Conservation (phyloP, 306 rosid species). For the Prunus campanulata region DNA sequence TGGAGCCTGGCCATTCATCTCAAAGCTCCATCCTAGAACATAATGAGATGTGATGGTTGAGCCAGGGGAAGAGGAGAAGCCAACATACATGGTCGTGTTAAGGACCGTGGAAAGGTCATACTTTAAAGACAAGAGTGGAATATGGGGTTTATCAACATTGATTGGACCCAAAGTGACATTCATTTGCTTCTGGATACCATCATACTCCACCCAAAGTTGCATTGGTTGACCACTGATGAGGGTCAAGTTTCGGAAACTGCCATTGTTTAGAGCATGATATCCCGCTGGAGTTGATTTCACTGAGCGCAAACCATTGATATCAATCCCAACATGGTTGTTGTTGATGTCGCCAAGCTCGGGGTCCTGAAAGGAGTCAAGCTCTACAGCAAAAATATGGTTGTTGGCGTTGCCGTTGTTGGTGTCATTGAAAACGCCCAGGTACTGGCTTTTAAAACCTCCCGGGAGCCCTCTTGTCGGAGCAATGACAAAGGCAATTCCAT, state of each 20-base stretch:
- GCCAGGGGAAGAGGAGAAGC: conserved; percentile 15
- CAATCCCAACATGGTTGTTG: conserved; percentile 16
- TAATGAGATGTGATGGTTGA: neutral
- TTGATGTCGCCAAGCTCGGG: neutral
- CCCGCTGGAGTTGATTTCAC: neutral
- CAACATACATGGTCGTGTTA: conserved; percentile 3
- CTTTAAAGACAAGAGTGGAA: neutral
- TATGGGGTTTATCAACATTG: neutral
- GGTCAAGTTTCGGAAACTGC: neutral
- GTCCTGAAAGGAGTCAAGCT: conserved; percentile 1
- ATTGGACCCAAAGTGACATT: neutral
- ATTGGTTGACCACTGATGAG: conserved; percentile 7
- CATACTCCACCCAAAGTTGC: conserved; percentile 21
- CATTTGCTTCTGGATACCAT: neutral
- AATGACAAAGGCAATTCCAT: conserved; percentile 9
- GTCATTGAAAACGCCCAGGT: conserved; percentile 11
- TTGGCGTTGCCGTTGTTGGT: neutral
- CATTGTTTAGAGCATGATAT: neutral
- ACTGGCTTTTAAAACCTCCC: neutral
- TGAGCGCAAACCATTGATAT: conserved; percentile 4
- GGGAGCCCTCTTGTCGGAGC: conserved; percentile 3
- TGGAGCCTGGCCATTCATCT: conserved; percentile 20
- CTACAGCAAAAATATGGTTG: conserved; percentile 14
- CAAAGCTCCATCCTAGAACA: conserved; percentile 21
- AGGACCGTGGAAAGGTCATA: neutral